phyloP scores from a whole-genome alignment of 345 rosid species.

The Citrus medica region DNA sequence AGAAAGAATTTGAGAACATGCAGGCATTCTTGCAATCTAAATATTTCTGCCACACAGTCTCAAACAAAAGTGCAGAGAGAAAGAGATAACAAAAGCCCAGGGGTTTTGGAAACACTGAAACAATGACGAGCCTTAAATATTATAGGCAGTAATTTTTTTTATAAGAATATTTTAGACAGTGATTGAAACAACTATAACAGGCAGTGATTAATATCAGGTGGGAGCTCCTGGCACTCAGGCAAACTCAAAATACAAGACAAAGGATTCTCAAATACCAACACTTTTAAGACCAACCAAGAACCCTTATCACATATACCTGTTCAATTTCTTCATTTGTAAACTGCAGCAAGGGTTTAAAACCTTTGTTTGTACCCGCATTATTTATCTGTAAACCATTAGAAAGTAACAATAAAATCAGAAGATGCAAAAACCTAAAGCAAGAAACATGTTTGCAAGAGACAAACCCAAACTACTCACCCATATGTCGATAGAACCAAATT shows the following conservation, averaged over 20 bases:
- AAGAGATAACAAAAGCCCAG: background rate
- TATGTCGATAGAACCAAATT: conserved; percentile 80
- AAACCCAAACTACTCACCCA: conserved; percentile 53
- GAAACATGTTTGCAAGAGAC: background rate
- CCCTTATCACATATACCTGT: conserved; percentile 44
- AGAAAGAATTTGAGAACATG: background rate
- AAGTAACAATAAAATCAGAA: conserved; percentile 4
- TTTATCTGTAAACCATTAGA: conserved; percentile 58
- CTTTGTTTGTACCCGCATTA: conserved; percentile 93
- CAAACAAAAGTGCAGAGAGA: background rate
- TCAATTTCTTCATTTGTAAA: conserved; percentile 81
- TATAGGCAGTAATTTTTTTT: background rate
- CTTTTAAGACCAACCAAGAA: background rate
- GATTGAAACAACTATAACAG: background rate
- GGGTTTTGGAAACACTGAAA: background rate
- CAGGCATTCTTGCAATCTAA: background rate
- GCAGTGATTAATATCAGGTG: background rate
- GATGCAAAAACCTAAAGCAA: background rate
- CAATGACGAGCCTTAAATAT: background rate
- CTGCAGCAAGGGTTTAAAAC: conserved; percentile 84
- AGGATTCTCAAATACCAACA: background rate
- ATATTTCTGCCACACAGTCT: background rate
- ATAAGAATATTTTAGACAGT: background rate
- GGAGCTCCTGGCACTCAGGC: background rate
- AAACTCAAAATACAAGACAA: background rate